phyloP scores from a whole-genome alignment of 208 protist species.

The Crithidia bombi region DNA sequence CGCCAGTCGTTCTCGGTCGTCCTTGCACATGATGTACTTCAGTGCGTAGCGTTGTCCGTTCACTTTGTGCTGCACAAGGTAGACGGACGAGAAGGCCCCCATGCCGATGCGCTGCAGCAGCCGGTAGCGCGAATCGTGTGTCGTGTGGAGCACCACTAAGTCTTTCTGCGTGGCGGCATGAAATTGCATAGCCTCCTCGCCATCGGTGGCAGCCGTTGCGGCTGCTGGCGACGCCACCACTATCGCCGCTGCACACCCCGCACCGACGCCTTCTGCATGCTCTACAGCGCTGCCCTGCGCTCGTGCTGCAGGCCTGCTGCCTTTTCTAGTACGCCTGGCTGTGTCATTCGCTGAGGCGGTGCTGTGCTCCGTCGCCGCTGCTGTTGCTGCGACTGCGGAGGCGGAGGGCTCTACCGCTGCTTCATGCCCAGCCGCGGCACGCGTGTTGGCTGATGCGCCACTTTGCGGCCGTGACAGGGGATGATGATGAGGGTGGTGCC shows the following conservation, averaged over 20 bases:
- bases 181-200: slow-evolving; percentile 17
- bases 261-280: no score
- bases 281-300: neutral
- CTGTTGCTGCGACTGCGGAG: neutral
- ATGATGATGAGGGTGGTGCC: no score
- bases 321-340: no score
- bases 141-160: slow-evolving; percentile 47
- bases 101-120: slow-evolving; percentile 59
- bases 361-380: neutral
- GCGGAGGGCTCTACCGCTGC: neutral
- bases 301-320: neutral
- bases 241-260: neutral
- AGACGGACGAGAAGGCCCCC: slow-evolving; percentile 78
- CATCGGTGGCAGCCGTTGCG: slow-evolving; percentile 5
- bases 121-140: slow-evolving; percentile 55
- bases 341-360: no score
- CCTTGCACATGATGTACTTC: slow-evolving; percentile 74
- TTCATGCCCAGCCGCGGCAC: neutral
- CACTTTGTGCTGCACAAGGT: slow-evolving; percentile 62
- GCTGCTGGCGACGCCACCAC: neutral
- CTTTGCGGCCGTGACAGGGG: no score
- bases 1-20: slow-evolving; percentile 56
- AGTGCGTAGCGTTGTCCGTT: slow-evolving; percentile 61
- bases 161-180: slow-evolving; percentile 45
- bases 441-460: neutral